phyloP scores from a whole-genome alignment of 177 flowering plant species.

The Vitis hybrid region DNA sequence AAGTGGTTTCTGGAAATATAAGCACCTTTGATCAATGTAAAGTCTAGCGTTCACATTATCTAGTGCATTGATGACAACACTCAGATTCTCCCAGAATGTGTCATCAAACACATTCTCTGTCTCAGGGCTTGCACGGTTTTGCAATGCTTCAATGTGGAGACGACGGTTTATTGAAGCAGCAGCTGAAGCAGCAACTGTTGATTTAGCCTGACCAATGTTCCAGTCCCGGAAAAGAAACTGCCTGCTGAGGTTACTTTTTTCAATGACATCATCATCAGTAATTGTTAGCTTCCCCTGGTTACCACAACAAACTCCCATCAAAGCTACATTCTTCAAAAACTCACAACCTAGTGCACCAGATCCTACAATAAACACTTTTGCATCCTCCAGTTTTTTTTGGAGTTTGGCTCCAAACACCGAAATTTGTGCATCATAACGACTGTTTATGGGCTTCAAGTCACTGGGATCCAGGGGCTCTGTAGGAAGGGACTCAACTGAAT shows the following conservation, averaged over 20 bases:
- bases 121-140: slow-evolving; percentile 84
- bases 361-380: slow-evolving; percentile 76
- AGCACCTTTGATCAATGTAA: slow-evolving; percentile 84
- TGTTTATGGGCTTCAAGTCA: slow-evolving; percentile 66
- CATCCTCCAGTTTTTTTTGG: slow-evolving; percentile 79
- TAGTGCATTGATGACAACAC: slow-evolving; percentile 75
- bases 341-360: slow-evolving; percentile 96
- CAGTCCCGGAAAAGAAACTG: slow-evolving; percentile 95
- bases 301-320: slow-evolving; percentile 85
- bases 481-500: slow-evolving; percentile 89
- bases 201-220: slow-evolving; percentile 97
- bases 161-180: slow-evolving; percentile 62
- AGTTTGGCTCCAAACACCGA: slow-evolving; percentile 87
- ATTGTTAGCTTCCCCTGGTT: slow-evolving; percentile 66
- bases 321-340: slow-evolving; percentile 79
- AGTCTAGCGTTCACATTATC: slow-evolving; percentile 95
- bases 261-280: slow-evolving; percentile 95
- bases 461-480: slow-evolving; percentile 59
- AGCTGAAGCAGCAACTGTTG: slow-evolving; percentile 91
- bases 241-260: slow-evolving; percentile 92
- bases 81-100: slow-evolving; percentile 80
- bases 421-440: slow-evolving; percentile 94
- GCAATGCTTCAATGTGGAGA: slow-evolving; percentile 75
- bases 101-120: slow-evolving; percentile 89
- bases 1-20: slow-evolving; percentile 91